Conservation (phyloP, 2,329 filamentous ascomycete genomes). For the Chaetomium sp. region DNA sequence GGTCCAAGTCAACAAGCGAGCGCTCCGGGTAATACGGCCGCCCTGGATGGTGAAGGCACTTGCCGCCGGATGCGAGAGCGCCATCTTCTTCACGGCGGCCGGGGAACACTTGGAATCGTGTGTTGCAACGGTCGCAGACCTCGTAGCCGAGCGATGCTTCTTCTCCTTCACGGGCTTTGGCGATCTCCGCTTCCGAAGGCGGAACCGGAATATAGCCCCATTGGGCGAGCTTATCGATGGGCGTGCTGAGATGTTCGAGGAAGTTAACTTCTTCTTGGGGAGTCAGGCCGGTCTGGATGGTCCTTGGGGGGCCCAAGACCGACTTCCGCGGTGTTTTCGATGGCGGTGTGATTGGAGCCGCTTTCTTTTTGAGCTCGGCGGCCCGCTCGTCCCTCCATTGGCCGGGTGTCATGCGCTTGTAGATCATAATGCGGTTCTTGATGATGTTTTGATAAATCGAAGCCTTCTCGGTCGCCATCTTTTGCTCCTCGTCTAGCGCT, state of each 20-base stretch:
- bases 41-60: constrained; percentile 76
- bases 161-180: constrained; percentile 58
- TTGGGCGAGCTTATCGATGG: constrained; percentile 54
- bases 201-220: constrained; percentile 69
- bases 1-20: constrained; percentile 50
- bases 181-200: constrained; percentile 61
- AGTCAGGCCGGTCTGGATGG: constrained; percentile 64
- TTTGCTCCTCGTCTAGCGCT: constrained; percentile 73
- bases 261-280: constrained; percentile 61
- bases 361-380: constrained; percentile 25
- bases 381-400: constrained; percentile 63
- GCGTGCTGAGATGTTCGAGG: constrained; percentile 53
- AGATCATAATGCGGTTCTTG: constrained; percentile 69
- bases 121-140: constrained; percentile 77
- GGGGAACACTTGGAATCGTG: constrained; percentile 87
- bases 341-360: neutral
- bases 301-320: constrained; percentile 35
- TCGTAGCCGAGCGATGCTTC: constrained; percentile 71
- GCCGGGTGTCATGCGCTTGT: constrained; percentile 65
- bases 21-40: constrained; percentile 55
- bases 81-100: constrained; percentile 72
- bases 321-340: constrained; percentile 27
- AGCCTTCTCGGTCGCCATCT: constrained; percentile 58
- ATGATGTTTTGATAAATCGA: constrained; percentile 77
- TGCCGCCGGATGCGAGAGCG: constrained; percentile 66